Conservation (phyloP, 306 rosid species). For the Mimosa pudica region DNA sequence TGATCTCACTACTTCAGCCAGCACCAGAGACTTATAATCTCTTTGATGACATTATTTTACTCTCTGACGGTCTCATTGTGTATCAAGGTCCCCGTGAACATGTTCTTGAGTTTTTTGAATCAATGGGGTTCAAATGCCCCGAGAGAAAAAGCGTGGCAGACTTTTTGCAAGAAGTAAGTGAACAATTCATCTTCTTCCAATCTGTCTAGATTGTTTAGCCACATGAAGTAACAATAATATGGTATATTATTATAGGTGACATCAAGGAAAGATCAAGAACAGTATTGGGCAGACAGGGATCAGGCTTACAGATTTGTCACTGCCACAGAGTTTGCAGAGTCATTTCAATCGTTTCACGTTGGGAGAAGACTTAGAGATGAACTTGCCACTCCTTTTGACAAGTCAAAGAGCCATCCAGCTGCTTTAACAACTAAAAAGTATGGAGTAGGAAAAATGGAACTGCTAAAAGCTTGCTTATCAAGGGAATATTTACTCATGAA, state of each 20-base stretch:
- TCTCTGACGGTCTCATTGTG: constrained; percentile 53
- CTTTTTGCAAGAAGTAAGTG: constrained; percentile 59
- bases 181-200: constrained; percentile 4
- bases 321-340: constrained; percentile 43
- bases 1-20: constrained; percentile 60
- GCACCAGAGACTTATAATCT: constrained; percentile 63
- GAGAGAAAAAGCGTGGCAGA: constrained; percentile 59
- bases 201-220: background rate
- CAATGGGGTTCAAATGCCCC: constrained; percentile 53
- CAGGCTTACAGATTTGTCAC: constrained; percentile 52
- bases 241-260: constrained; percentile 46
- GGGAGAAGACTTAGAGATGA: constrained; percentile 42
- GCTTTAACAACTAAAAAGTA: constrained; percentile 46
- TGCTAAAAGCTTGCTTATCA: constrained; percentile 59
- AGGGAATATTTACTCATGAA: constrained; percentile 67
- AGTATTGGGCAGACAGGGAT: constrained; percentile 48
- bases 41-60: constrained; percentile 59
- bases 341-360: constrained; percentile 47
- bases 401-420: constrained; percentile 56
- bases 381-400: constrained; percentile 51
- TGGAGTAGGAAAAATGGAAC: constrained; percentile 44
- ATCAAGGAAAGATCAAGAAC: constrained; percentile 58
- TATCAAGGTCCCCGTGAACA: constrained; percentile 59
- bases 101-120: constrained; percentile 49
- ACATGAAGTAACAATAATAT: background rate